Evolutionary conservation across 192 early-diverging fungal species (phyloP).

Genomic region (Coemansia umbellata): DNA sequence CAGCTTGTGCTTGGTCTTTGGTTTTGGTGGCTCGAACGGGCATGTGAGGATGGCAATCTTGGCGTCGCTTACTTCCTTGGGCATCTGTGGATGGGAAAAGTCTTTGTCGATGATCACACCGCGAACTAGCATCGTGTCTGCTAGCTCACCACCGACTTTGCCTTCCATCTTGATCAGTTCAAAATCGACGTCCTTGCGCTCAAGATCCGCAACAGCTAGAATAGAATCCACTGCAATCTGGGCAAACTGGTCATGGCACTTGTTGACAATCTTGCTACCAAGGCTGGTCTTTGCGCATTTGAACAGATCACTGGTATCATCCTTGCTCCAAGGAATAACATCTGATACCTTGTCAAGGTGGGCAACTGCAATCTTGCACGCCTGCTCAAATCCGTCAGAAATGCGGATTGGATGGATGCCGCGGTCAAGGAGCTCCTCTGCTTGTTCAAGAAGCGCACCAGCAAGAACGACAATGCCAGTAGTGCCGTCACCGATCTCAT

Average conservation of each 20-base stretch:
- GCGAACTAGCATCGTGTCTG: conserved; percentile 88
- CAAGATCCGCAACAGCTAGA: conserved; percentile 94
- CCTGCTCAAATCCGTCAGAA: conserved; percentile 96
- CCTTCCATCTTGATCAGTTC: conserved; percentile 99
- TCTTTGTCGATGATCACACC: conserved; percentile 99
- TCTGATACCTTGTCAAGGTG: conserved; percentile 93
- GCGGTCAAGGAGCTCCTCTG: conserved; percentile 88
- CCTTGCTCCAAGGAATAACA: conserved; percentile 76
- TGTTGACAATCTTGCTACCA: conserved; percentile 99
- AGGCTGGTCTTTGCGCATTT: conserved; percentile 96
- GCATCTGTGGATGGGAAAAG: conserved; percentile 99
- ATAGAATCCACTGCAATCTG: conserved; percentile 98
- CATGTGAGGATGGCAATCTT: conserved; percentile 99
- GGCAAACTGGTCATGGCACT: conserved; percentile 97
- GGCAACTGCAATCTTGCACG: conserved; percentile 89
- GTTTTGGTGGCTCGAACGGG: conserved; percentile 99
- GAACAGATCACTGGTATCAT: conserved; percentile 79
- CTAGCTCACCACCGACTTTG: conserved; percentile 94
- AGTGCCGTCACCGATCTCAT: conserved; percentile 99
- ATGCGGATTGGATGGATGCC: conserved; percentile 99
- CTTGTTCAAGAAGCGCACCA: conserved; percentile 95
- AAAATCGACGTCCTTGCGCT: conserved; percentile 99
- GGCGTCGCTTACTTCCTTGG: conserved; percentile 90
- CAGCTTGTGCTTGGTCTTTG: conserved; percentile 99
- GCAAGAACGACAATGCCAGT: conserved; percentile 99